A percentile compares a stretch with the other conserved stretches of the same genome.
Evolutionary conservation across 176 grass and related monocot genomes (phyloP).

Genomic region (Stipa capillata): DNA sequence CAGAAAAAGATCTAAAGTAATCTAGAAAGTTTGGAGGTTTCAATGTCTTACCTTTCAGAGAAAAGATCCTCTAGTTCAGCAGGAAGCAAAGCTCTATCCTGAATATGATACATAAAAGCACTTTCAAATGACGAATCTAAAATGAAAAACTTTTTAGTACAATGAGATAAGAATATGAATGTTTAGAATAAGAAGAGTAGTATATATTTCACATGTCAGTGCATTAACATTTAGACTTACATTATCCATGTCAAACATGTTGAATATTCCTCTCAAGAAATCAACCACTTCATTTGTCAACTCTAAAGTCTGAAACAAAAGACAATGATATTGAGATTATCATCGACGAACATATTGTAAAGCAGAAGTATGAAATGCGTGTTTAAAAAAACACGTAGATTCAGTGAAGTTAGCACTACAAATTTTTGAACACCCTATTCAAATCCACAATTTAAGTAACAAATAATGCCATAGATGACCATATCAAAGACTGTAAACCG

Average conservation of each 20-base stretch:
- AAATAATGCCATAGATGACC: too few species aligned
- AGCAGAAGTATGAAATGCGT: not conserved
- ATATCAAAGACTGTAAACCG: not conserved
- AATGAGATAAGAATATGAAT: too few species aligned
- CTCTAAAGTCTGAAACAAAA: constrained; percentile 55
- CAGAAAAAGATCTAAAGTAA: too few species aligned
- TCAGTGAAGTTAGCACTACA: not conserved
- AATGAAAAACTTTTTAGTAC: not conserved
- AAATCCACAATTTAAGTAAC: too few species aligned
- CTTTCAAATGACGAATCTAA: not conserved
- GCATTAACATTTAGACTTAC: constrained; percentile 39
- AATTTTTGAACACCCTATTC: too few species aligned
- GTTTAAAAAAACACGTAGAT: not conserved
- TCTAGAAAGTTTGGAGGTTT: too few species aligned
- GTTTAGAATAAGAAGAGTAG: not conserved
- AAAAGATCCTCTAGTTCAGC: constrained; percentile 80
- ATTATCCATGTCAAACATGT: constrained; percentile 65
- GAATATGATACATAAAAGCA: constrained; percentile 3
- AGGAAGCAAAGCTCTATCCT: constrained; percentile 68
- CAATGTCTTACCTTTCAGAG: constrained; percentile 60
- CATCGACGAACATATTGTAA: not conserved
- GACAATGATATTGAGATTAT: not conserved
- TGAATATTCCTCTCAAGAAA: constrained; percentile 63
- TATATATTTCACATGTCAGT: not conserved
- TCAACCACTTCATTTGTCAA: too few species aligned